Evolutionary conservation across 257 asterid species (phyloP).

Genomic region (Plantago major): DNA sequence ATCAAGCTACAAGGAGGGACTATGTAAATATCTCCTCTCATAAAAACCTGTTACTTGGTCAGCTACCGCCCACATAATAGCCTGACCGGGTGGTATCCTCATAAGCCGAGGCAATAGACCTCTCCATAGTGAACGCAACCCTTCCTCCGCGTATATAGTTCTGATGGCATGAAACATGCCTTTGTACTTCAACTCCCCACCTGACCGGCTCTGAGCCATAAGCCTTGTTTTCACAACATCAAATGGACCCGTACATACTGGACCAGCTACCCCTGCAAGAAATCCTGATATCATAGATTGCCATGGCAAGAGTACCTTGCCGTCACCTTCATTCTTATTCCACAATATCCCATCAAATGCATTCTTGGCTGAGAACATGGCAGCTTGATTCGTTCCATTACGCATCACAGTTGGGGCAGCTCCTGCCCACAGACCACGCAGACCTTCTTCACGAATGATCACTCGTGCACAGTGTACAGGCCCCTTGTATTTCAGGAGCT

Average conservation of each 20-base stretch:
- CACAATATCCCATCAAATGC: slow-evolving; percentile 74
- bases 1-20: slow-evolving; percentile 29
- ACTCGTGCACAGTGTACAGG: slow-evolving; percentile 74
- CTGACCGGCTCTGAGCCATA: slow-evolving; percentile 84
- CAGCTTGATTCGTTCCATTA: slow-evolving; percentile 96
- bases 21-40: slow-evolving; percentile 55
- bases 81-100: slow-evolving; percentile 99
- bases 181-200: slow-evolving; percentile 66
- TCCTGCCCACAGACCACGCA: slow-evolving; percentile 90
- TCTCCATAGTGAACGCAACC: slow-evolving; percentile 74
- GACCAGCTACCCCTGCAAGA: slow-evolving; percentile 95
- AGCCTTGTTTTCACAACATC: slow-evolving; percentile 97
- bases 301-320: slow-evolving; percentile 74
- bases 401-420: slow-evolving; percentile 98
- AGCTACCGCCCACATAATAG: slow-evolving; percentile 95
- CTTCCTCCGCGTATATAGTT: slow-evolving; percentile 81
- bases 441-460: slow-evolving; percentile 81
- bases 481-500: slow-evolving; percentile 72
- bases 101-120: slow-evolving; percentile 88
- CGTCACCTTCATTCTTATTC: slow-evolving; percentile 85
- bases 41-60: slow-evolving; percentile 87
- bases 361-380: slow-evolving; percentile 94
- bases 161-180: slow-evolving; percentile 91
- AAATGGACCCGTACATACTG: slow-evolving; percentile 92
- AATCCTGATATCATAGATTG: slow-evolving; percentile 97